phyloP scores from a whole-genome alignment of 805 yeast species.

The Scheffersomyces ergatensis region DNA sequence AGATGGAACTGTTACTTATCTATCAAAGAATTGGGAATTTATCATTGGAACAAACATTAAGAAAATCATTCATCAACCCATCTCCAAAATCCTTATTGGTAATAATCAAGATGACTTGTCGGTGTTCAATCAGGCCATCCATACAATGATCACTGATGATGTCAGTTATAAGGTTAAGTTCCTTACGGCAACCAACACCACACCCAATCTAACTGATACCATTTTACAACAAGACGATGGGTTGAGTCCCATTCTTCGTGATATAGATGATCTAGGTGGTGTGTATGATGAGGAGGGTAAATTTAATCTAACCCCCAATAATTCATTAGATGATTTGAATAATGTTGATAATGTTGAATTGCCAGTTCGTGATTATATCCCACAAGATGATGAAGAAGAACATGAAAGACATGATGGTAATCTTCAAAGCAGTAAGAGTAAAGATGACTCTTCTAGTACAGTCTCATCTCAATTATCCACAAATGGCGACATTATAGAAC shows the following conservation, averaged over 20 bases:
- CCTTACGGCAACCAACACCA: slow-evolving; percentile 46
- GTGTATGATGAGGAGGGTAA: background rate
- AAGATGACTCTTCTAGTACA: slow-evolving; percentile 9
- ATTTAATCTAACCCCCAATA: background rate
- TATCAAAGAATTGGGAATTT: slow-evolving; percentile 75
- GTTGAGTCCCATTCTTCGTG: background rate
- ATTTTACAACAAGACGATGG: background rate
- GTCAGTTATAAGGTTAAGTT: slow-evolving; percentile 77
- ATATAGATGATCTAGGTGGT: background rate
- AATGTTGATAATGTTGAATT: background rate
- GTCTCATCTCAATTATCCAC: slow-evolving; percentile 40
- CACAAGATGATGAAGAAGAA: background rate
- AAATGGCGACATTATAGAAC: slow-evolving; percentile 62
- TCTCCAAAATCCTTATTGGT: slow-evolving; percentile 66
- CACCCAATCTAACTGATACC: background rate
- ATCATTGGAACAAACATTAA: slow-evolving; percentile 66
- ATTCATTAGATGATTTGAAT: background rate
- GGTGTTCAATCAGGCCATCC: slow-evolving; percentile 69
- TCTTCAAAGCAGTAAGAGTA: slow-evolving; percentile 2
- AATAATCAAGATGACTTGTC: slow-evolving; percentile 54
- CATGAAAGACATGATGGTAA: background rate
- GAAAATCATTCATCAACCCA: slow-evolving; percentile 55
- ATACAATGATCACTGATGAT: slow-evolving; percentile 70
- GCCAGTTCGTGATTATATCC: background rate
- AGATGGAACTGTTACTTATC: slow-evolving; percentile 72